Base-by-base conservation (phyloP, 179 eudicot genomes). In the Vitellaria paradoxa region DNA sequence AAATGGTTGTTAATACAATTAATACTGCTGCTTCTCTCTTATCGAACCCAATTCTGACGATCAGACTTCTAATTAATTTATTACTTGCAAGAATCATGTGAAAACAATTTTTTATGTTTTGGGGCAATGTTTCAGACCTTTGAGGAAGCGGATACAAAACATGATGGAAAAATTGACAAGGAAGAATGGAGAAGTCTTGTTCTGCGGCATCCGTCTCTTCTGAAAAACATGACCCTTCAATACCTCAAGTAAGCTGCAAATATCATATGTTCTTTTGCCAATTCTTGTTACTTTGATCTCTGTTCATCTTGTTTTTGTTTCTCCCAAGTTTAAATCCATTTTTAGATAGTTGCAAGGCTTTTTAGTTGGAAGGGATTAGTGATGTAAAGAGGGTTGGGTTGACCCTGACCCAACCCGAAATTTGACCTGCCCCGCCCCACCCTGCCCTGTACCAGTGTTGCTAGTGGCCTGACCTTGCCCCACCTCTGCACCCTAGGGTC, bases 71-170 rank as follows among this genome's bases (percentile, higher is more conserved):
- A 67, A 67, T 67, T 67, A 23, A 67, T 40, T 13, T n/a, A n/a
- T n/a, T n/a, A n/a, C n/a, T n/a, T n/a, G 11, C 17, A 49, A 47
- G 14, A 61, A 15, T 46, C 50, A 56, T 26, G 4, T 17, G 50
- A 23, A 57, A 42, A 30, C 37, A 37, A 14, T 42, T 70, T 68
- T 6, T n/a, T 20, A n/a, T 4, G 4, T 68, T 68, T 30, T 68
- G 17, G 71, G 71, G 62, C n/a, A 63, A 6, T 67, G 9, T 85
- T 30, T 79, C 87, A 94, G 98, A 92, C 98, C 21, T 94, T 94
- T 80, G 98, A 92, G 74, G 98, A 94, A 88, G 94, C 98, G 15
- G 98, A 94, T 80, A 94, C 98, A 23, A 94, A 94, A 82, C 98
- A 94, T 78, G 98, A 94, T 62, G 98, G 98, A 57, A 94, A 90